These are phyloP conservation scores for Sanghuangporus sanghuang DNA, from an alignment of 1,284 basidiomycete genomes.

Conservation along the genomic window DNA sequence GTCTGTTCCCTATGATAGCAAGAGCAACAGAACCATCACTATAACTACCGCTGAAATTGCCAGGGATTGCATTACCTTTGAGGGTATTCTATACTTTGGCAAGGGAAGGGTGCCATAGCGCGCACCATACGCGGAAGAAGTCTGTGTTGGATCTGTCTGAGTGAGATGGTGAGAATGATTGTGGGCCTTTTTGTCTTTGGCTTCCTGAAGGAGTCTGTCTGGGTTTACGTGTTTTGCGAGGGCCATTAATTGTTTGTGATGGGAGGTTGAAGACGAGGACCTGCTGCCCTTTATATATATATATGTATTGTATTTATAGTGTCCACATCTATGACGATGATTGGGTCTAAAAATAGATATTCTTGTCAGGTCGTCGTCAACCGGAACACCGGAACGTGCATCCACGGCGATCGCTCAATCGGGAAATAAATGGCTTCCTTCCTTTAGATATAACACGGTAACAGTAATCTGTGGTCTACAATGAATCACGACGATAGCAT, in stretches of 20 bases:
- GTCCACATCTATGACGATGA: too few relatives aligned
- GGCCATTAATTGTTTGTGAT: slow-evolving; percentile 32
- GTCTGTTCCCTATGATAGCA: slow-evolving; percentile 38
- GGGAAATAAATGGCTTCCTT: too few relatives aligned
- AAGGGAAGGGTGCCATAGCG: slow-evolving; percentile 60
- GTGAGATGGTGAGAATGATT: slow-evolving; percentile 34
- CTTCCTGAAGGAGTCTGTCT: slow-evolving; percentile 50
- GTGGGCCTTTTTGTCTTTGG: slow-evolving; percentile 36
- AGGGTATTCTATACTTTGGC: slow-evolving; percentile 65
- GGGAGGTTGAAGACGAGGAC: too few relatives aligned
- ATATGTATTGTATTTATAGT: too few relatives aligned
- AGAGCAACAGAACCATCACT: background rate
- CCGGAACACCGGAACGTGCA: too few relatives aligned
- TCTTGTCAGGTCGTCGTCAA: too few relatives aligned
- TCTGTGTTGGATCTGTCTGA: slow-evolving; percentile 28
- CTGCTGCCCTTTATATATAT: too few relatives aligned
- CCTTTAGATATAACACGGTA: too few relatives aligned
- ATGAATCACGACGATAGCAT: too few relatives aligned
- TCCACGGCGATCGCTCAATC: too few relatives aligned
- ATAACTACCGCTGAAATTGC: background rate
- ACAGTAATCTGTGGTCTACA: too few relatives aligned
- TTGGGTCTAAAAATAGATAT: too few relatives aligned
- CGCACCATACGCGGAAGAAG: slow-evolving; percentile 50
- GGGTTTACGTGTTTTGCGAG: slow-evolving; percentile 64
- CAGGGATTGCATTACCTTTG: slow-evolving; percentile 33